Evolutionary conservation across 495 filamentous ascomycete species (phyloP).

Genomic region (Aspergillus bertholletiae): DNA sequence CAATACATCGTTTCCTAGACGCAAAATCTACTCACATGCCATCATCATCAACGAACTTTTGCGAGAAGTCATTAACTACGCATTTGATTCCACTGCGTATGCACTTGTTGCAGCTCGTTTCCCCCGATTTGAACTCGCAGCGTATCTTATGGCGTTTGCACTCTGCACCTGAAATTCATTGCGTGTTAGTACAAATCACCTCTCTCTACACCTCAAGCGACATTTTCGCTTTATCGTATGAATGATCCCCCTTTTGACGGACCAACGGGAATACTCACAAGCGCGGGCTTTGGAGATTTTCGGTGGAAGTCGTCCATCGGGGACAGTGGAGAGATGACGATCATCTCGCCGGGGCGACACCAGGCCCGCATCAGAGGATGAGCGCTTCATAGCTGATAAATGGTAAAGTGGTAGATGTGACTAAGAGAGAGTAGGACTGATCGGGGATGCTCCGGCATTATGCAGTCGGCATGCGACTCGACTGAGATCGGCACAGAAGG

Average conservation of each 20-base stretch:
- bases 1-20: neutral
- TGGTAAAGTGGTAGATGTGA: slow-evolving; percentile 18
- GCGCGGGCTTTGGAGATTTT: slow-evolving; percentile 48
- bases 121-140: slow-evolving; percentile 42
- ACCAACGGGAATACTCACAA: slow-evolving; percentile 27
- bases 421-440: slow-evolving; percentile 10
- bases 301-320: slow-evolving; percentile 20
- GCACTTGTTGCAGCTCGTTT: slow-evolving; percentile 43
- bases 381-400: slow-evolving; percentile 37
- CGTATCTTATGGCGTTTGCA: slow-evolving; percentile 49
- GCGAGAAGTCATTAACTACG: slow-evolving; percentile 47
- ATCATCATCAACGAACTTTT: slow-evolving; percentile 49
- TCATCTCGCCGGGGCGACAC: slow-evolving; percentile 28
- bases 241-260: neutral
- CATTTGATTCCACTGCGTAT: slow-evolving; percentile 46
- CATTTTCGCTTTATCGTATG: neutral
- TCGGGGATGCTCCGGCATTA: slow-evolving; percentile 43
- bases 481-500: slow-evolving; percentile 8
- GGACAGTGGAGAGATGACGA: slow-evolving; percentile 16
- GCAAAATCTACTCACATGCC: slow-evolving; percentile 29
- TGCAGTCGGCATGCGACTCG: slow-evolving; percentile 19
- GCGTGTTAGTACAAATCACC: slow-evolving; percentile 4
- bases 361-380: slow-evolving; percentile 37
- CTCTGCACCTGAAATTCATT: slow-evolving; percentile 33
- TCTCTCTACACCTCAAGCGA: neutral